A percentile compares a stretch with the other conserved stretches of the same genome.
Conservation (phyloP, 345 rosid species). For the Salix arbutifolia region DNA sequence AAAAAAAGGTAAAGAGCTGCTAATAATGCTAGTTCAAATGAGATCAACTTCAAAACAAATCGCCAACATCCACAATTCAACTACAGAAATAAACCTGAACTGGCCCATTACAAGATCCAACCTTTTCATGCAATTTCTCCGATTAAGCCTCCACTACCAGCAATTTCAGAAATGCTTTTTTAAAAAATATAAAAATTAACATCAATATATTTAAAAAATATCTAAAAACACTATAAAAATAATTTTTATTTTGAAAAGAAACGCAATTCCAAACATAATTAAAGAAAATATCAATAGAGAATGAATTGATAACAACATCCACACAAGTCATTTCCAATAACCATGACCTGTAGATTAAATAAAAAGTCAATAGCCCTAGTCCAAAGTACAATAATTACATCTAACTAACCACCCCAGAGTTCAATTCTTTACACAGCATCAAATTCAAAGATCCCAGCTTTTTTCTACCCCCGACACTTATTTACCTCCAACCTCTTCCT, state of each 20-base stretch:
- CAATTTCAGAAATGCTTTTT: too few species aligned
- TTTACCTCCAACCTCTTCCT: background rate
- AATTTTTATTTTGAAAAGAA: too few species aligned
- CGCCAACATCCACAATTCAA: background rate
- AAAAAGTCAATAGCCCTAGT: background rate
- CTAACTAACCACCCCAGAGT: background rate
- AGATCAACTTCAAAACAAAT: background rate
- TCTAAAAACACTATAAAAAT: too few species aligned
- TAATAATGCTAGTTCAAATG: background rate
- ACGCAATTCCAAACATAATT: too few species aligned
- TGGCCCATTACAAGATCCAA: background rate
- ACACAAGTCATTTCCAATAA: slow-evolving; percentile 1
- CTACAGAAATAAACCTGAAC: background rate
- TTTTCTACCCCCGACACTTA: background rate
- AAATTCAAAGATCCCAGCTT: background rate
- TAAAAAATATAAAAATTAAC: too few species aligned
- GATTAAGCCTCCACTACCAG: background rate
- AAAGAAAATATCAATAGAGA: background rate
- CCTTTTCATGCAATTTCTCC: background rate
- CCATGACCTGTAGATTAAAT: background rate
- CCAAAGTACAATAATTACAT: slow-evolving; percentile 3
- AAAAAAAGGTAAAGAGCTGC: too few species aligned
- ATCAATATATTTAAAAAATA: too few species aligned
- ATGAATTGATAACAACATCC: background rate
- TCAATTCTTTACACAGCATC: background rate